Evolutionary conservation across 768 basidiomycete genomes (phyloP).

Genomic region (Amanita fuliginea): DNA sequence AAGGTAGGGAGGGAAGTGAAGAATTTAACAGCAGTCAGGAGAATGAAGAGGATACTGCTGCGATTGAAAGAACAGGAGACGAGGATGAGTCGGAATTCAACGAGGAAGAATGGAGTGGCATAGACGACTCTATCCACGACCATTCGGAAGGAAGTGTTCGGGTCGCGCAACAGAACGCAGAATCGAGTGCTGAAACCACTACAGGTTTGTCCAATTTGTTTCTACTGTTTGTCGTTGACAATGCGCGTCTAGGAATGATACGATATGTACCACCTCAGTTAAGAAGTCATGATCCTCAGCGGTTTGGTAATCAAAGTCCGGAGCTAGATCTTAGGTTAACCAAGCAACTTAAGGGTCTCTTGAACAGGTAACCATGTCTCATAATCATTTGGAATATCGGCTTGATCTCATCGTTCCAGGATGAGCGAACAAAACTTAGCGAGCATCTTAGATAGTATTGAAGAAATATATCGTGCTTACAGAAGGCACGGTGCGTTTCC

Average conservation of each 20-base stretch:
- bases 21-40: slow-evolving; percentile 4
- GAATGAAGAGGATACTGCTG: neutral
- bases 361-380: slow-evolving; percentile 58
- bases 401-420: slow-evolving; percentile 24
- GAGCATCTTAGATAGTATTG: slow-evolving; percentile 60
- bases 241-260: slow-evolving; percentile 17
- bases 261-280: slow-evolving; percentile 81
- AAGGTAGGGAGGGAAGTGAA: slow-evolving; percentile 13
- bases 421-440: slow-evolving; percentile 87
- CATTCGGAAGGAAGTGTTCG: neutral
- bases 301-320: slow-evolving; percentile 18
- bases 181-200: slow-evolving; percentile 9
- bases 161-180: neutral
- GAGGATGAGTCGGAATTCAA: slow-evolving; percentile 13
- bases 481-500: slow-evolving; percentile 59
- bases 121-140: slow-evolving; percentile 16
- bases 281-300: slow-evolving; percentile 24
- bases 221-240: neutral
- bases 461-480: slow-evolving; percentile 67
- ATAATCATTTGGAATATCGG: neutral
- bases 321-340: slow-evolving; percentile 44
- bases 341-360: slow-evolving; percentile 73
- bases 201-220: slow-evolving; percentile 3
- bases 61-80: slow-evolving; percentile 1
- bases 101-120: slow-evolving; percentile 24